These are phyloP conservation scores for Pseudonitzschia delicatissima DNA, from an alignment of 108 stramenopile species.

Conservation along the genomic window DNA sequence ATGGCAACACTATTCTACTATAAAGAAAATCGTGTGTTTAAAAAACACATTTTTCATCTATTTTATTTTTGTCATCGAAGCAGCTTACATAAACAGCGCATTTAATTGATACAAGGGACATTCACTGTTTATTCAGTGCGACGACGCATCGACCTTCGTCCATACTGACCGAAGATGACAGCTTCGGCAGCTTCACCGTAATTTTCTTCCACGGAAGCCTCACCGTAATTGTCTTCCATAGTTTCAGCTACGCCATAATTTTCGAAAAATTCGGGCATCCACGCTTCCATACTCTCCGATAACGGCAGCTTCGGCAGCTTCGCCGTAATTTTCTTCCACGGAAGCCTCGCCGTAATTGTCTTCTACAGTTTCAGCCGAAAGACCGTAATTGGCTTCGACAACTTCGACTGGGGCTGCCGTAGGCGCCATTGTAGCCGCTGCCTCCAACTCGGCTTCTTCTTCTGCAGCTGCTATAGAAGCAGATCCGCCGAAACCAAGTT, in stretches of 20 bases:
- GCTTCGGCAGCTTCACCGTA: not conserved
- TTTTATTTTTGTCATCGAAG: not conserved
- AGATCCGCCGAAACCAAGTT: constrained; percentile 9
- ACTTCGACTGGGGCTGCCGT: not conserved
- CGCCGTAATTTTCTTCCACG: not conserved
- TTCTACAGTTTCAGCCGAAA: not conserved
- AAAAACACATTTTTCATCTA: not conserved
- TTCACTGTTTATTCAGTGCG: not conserved
- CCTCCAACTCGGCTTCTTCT: not conserved
- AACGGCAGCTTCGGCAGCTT: not conserved
- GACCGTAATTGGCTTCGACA: not conserved
- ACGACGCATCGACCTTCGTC: not conserved
- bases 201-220: not conserved
- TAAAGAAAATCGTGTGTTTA: not conserved
- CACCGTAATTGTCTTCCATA: not conserved
- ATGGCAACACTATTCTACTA: too few species aligned
- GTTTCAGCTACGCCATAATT: not conserved
- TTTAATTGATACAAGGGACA: not conserved
- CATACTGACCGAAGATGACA: not conserved
- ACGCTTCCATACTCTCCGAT: not conserved
- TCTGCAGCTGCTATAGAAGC: constrained; percentile 6
- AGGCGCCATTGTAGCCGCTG: not conserved
- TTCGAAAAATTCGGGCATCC: not conserved
- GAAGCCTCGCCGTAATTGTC: not conserved
- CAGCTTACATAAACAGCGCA: not conserved